Base-by-base conservation (phyloP, 805 yeast species). In the Yarrowia hollandica region DNA sequence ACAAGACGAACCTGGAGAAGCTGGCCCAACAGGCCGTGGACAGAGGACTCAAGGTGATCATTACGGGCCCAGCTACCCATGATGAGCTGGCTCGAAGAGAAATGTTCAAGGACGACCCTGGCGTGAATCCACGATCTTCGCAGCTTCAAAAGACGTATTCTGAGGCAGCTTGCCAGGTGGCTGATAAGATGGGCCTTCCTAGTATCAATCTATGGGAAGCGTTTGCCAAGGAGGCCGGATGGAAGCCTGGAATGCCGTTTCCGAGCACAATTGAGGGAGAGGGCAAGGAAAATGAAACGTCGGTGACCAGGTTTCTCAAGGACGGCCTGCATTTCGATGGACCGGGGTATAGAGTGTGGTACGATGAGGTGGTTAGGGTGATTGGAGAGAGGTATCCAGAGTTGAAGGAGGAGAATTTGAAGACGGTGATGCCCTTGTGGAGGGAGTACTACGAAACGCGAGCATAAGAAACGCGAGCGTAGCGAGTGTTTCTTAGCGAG, bases 261-360 rank as follows among this genome's bases (percentile, higher is more conserved):
- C 66, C 65, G 34, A 63, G 66, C n/a, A 38, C 64, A 0, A 61
- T 66, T 8, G 65, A 65, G 8, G 39, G 59, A 8, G 35, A 52
- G 10, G 63, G 21, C 4, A 58, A 41, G 28, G 55, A 37, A 19
- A 35, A 57, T 31, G 57, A 57, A 39, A 18, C 38, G 14, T 15
- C 60, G 11, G 57, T 66, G n/a, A 23, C 31, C 8, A 59, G 59
- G 14, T 64, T 81, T 7, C 65, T 82, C 12, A 62, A 67, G 12
- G 85, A 80, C 61, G 90, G 90, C 4, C 68, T 86, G 39, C 91
- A 86, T 69, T 86, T 74, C 68, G 73, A 79, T 2, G 81, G 82
- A 0, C 67, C 70, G 26, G 85, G 82, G 0, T 86, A 85, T 69
- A 68, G 72, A 59, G 50, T 84, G 8, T 70, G 79, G 62, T 83